These are phyloP conservation scores for Yamadazyma aaseri DNA, from an alignment of 1,139 yeast genomes.

Conservation along the genomic window DNA sequence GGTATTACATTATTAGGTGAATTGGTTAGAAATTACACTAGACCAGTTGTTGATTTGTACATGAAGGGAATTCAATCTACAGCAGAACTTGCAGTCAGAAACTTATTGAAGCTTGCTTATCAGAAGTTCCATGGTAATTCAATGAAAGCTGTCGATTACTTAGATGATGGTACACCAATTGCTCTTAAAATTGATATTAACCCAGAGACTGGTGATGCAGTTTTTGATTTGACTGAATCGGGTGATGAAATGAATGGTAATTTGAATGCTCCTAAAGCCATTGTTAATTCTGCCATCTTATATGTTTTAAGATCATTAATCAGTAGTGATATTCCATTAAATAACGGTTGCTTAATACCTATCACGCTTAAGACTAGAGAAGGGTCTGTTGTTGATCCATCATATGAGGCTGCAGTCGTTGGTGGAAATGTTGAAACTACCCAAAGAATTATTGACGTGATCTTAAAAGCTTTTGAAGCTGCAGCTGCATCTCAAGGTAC, in stretches of 20 bases:
- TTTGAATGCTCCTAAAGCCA: slow-evolving; percentile 56
- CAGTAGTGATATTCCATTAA: slow-evolving; percentile 75
- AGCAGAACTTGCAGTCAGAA: slow-evolving; percentile 42
- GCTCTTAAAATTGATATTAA: slow-evolving; percentile 34
- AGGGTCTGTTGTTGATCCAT: slow-evolving; percentile 68
- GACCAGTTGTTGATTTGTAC: slow-evolving; percentile 36
- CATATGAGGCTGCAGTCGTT: slow-evolving; percentile 59
- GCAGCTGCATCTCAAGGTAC: slow-evolving; percentile 61
- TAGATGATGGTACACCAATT: slow-evolving; percentile 47
- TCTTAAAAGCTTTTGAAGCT: slow-evolving; percentile 35
- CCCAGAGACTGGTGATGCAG: slow-evolving; percentile 35
- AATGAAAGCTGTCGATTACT: slow-evolving; percentile 36
- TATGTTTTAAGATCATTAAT: slow-evolving; percentile 76
- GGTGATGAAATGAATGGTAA: slow-evolving; percentile 47
- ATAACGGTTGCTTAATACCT: slow-evolving; percentile 81
- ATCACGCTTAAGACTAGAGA: slow-evolving; percentile 64
- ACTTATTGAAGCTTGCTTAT: slow-evolving; percentile 35
- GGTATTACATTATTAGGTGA: slow-evolving; percentile 45
- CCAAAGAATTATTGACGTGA: slow-evolving; percentile 33
- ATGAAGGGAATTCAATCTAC: slow-evolving; percentile 45
- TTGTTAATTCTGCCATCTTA: slow-evolving; percentile 76
- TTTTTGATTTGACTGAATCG: slow-evolving; percentile 40
- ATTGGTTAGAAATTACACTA: slow-evolving; percentile 32
- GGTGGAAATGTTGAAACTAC: slow-evolving; percentile 48
- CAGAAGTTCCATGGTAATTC: slow-evolving; percentile 35